Evolutionary conservation across 2,329 filamentous ascomycete species (phyloP).

Genomic region (Elsinoe fawcettii): DNA sequence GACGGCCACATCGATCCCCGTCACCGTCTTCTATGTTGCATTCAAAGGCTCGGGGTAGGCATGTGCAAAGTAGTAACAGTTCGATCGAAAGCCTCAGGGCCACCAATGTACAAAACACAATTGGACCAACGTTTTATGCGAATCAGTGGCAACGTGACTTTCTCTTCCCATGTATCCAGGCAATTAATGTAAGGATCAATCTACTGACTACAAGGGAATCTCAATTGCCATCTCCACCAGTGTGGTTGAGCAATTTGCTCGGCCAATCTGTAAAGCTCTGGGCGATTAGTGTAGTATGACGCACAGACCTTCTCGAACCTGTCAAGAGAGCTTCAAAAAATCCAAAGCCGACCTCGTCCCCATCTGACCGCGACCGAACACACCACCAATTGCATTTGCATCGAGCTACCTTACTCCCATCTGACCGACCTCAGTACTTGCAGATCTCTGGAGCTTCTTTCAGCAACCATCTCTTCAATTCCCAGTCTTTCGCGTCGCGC

Average conservation of each 20-base stretch:
- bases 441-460: neutral
- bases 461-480: neutral
- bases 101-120: constrained; percentile 12
- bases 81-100: constrained; percentile 8
- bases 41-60: neutral
- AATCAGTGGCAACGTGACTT: too few species aligned
- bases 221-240: too few species aligned
- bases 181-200: too few species aligned
- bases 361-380: neutral
- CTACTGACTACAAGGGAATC: too few species aligned
- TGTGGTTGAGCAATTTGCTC: too few species aligned
- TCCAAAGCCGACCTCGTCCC: neutral
- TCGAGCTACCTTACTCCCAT: neutral
- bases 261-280: neutral
- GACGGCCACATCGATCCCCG: neutral
- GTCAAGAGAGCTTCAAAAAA: constrained; percentile 8
- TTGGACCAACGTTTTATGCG: neutral
- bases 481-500: neutral
- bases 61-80: constrained; percentile 9
- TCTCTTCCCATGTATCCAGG: too few species aligned
- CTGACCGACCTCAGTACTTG: neutral
- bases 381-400: constrained; percentile 12
- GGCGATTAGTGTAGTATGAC: neutral
- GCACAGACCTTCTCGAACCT: neutral
- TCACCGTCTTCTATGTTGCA: constrained; percentile 1